Evolutionary conservation across 2,329 filamentous ascomycete genomes (phyloP).

Genomic region (Dothistroma septosporum): DNA sequence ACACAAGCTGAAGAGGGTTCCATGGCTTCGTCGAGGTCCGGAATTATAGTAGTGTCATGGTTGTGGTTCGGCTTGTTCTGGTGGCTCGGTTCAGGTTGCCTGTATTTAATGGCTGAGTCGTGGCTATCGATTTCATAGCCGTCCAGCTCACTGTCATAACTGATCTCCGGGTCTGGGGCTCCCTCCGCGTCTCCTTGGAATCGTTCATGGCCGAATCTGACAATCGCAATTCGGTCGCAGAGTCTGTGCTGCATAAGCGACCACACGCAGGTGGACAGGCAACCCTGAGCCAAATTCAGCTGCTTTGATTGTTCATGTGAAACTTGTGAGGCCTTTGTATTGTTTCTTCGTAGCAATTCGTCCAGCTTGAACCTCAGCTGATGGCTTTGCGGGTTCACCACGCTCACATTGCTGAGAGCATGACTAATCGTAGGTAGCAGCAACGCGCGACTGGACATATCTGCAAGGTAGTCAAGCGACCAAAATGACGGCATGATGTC

Average conservation of each 20-base stretch:
- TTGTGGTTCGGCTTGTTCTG: background rate
- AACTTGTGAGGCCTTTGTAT: background rate
- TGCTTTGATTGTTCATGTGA: background rate
- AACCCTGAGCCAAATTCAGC: background rate
- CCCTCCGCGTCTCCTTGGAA: background rate
- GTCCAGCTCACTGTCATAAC: background rate
- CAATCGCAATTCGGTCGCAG: background rate
- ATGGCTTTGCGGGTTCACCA: constrained; percentile 7
- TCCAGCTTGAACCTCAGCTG: constrained; percentile 13
- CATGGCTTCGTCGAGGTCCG: background rate
- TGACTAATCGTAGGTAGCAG: constrained; percentile 39
- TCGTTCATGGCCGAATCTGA: background rate
- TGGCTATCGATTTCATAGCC: background rate
- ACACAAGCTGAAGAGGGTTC: background rate
- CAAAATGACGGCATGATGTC: constrained; percentile 40
- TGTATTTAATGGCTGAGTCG: background rate
- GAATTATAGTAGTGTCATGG: background rate
- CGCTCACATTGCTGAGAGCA: constrained; percentile 25
- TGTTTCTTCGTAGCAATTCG: constrained; percentile 11
- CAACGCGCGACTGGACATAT: constrained; percentile 30
- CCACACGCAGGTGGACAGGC: background rate
- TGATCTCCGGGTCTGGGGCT: background rate
- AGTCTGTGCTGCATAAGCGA: background rate
- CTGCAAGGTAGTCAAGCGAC: constrained; percentile 36
- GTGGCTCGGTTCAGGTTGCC: background rate